Conservation (phyloP, 1,284 basidiomycete species). For the Pterula multifida region DNA sequence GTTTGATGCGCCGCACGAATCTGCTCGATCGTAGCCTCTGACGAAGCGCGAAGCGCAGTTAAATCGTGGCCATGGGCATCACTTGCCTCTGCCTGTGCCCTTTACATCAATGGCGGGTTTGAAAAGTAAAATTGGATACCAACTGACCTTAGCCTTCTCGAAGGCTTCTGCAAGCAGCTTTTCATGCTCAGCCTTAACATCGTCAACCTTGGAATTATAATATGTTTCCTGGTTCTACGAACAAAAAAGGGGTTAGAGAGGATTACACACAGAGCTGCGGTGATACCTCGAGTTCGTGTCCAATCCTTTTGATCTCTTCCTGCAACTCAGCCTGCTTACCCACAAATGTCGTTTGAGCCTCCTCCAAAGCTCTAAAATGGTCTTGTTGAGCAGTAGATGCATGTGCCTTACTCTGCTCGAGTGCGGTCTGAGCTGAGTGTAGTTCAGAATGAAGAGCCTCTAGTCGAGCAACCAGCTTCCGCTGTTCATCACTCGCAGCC, state of each 20-base stretch:
- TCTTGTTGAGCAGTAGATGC: slow-evolving; percentile 30
- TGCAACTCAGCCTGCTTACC: slow-evolving; percentile 42
- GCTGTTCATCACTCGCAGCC: slow-evolving; percentile 31
- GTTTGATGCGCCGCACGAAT: slow-evolving; percentile 49
- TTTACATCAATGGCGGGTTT: slow-evolving; percentile 7
- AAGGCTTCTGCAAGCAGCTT: slow-evolving; percentile 56
- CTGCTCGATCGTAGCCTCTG: slow-evolving; percentile 54
- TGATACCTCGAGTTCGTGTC: slow-evolving; percentile 56
- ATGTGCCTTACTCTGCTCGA: slow-evolving; percentile 37
- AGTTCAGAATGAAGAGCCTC: slow-evolving; percentile 36
- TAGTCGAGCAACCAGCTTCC: slow-evolving; percentile 30
- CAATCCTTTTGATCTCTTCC: slow-evolving; percentile 44
- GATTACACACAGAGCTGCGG: slow-evolving; percentile 9
- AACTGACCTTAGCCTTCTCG: slow-evolving; percentile 59
- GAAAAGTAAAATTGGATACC: not conserved
- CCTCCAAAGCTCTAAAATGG: slow-evolving; percentile 35
- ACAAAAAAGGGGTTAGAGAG: slow-evolving; percentile 2
- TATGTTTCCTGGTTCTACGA: slow-evolving; percentile 53
- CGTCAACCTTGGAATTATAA: slow-evolving; percentile 55
- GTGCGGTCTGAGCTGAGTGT: slow-evolving; percentile 26
- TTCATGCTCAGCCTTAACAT: slow-evolving; percentile 57
- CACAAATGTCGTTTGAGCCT: slow-evolving; percentile 33
- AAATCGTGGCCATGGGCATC: slow-evolving; percentile 59
- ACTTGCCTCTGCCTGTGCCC: slow-evolving; percentile 49
- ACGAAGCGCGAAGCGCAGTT: slow-evolving; percentile 52